Conservation (phyloP, 176 grass and related monocot species). For the Sorghum bicolor region Sorghum_bicolor_NCBIv3 NC_012873.2:3425501-3426000, state of each 20-base stretch:
- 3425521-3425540: not conserved
- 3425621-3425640: not conserved
- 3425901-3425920: not conserved
- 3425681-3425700: not conserved
- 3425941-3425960: not conserved
- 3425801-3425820: constrained; percentile 4
- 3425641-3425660: not conserved
- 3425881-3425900: not conserved
- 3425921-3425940: constrained; percentile 14
- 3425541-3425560: not conserved
- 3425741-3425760: constrained; percentile 37
- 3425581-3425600: not conserved
- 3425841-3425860: not conserved
- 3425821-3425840: not conserved
- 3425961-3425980: constrained; percentile 23
- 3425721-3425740: constrained; percentile 55
- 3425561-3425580: not conserved
- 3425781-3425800: not conserved
- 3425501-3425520: not conserved
- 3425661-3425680: not conserved
- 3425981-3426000: not conserved
- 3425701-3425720: constrained; percentile 56
- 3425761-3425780: not conserved
- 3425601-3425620: not conserved
- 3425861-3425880: not conserved